Base-by-base conservation (phyloP, 2,329 filamentous ascomycete genomes). In the Monilinia polystroma region DNA sequence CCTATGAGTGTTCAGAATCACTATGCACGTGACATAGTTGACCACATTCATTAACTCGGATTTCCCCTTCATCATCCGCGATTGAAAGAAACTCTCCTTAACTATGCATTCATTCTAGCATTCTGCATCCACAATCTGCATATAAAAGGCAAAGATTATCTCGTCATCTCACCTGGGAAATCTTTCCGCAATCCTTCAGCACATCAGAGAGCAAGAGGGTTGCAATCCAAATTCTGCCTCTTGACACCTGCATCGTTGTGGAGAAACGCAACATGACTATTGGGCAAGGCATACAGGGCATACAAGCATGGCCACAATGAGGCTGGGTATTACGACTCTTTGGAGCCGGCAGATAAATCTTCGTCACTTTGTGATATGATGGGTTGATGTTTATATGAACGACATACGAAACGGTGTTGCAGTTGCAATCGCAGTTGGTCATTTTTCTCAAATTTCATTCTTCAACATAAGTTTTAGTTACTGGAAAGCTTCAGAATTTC, bases 221-320 rank as follows among this genome's bases (percentile, higher is more conserved):
- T 62, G 58, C 45, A 49, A 8, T 62, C 20, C 41, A 38, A 60
- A 51, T 11, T 38, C 45, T 60, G 58, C 29, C 58, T 60, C 51
- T 38, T 51, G 45, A 60, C 58, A 38, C 58, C 58, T 60, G 58
- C 58, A 62, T 62, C 14, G 58, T 38, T 51, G 58, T 62, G 58
- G 58, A 62, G 45, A 62, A 51, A 16, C 26, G 16, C 10, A 12
- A 16, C 45, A 38, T n/a, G 38, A 49, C 20, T n/a, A 62, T 62
- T 62, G 58, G 58, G 58, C 32, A 26, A 51, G 45, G 8, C 45
- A 52, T 26, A 51, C 32, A 38, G 23, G 45, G 14, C 45, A 52
- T 20, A 51, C 47, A 35, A 52, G 58, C 58, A 62, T 62, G 58
- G 45, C 58, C 58, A 62, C 58, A 62, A 51, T 62, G 58, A 51